Evolutionary conservation across 2,329 filamentous ascomycete species (phyloP), one percentile per base, ranked within the genome.

Genomic region (Myriosclerotinia curreyana): DNA sequence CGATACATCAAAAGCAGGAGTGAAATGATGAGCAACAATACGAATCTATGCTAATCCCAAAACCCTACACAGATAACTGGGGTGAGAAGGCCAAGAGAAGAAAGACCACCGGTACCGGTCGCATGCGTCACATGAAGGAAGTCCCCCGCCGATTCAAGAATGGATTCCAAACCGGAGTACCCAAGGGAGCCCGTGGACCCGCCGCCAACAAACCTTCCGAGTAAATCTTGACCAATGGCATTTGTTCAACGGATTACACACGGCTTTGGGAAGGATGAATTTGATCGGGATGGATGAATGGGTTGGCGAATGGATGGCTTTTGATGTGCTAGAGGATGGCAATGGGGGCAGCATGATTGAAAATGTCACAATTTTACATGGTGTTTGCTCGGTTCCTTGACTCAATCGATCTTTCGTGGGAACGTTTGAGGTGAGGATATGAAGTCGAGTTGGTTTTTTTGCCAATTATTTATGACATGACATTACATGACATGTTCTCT

Each of bases 11-110:
- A 17, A 60, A 71, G 28, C n/a, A 77, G 31, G 52, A 87, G 84
- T 80, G 81, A 87, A 89, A 55, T 52, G 64, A 55, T 44, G 14
- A 40, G 17, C 54, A 34, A 44, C 40, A 46, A 84, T 75, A 84
- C 88, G 75, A 86, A 82, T 87, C 88, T 83, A 87, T 84, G 87
- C 88, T 76, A 85, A 85, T 75, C 85, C 84, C 75, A 80, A 53
- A 15, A 38, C 9, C 25, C 84, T 75, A 85, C 85, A 79, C 78
- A 98, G 94, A 89, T 89, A 97, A 99, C 91, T 99, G 95, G 95
- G 87, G 91, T 81, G 94, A 98, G 88, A 99, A 99, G 91, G 94
- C 93, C 76, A 98, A 98, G 92, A 87, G 95, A 82, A 96, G 95
- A 90, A 98, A 97, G 93, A 97, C 94, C 78, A 94, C 91, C 79